These are phyloP conservation scores for Podospora anserina DNA, from an alignment of 495 filamentous ascomycete genomes.

Conservation along the genomic window DNA sequence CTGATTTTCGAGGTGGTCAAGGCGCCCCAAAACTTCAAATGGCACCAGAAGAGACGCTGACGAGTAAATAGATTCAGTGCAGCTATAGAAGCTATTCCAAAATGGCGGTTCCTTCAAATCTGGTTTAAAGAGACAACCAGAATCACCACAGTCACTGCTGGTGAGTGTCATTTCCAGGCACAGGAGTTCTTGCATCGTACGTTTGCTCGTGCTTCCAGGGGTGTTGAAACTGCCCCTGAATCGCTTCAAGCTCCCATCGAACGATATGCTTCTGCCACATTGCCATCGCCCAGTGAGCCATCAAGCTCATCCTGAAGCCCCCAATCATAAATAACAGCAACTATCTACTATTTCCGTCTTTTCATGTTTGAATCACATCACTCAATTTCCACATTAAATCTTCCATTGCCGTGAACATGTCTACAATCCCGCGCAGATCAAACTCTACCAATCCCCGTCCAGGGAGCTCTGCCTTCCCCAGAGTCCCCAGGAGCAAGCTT, in stretches of 20 bases:
- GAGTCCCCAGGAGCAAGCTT: conserved; percentile 9
- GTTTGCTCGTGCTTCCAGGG: conserved; percentile 16
- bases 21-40: neutral
- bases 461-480: conserved; percentile 23
- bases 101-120: neutral
- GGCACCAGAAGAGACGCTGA: neutral
- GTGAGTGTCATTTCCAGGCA: too few species aligned
- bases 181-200: conserved; percentile 11
- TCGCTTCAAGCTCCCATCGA: conserved; percentile 15
- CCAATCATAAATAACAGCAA: too few species aligned
- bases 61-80: neutral
- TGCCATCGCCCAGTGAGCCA: neutral
- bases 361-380: neutral
- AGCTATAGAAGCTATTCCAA: neutral
- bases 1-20: neutral
- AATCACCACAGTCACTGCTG: neutral
- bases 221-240: conserved; percentile 24
- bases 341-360: too few species aligned
- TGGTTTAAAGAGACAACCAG: neutral
- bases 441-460: conserved; percentile 29
- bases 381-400: neutral
- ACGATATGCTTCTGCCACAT: conserved; percentile 5
- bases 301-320: neutral
- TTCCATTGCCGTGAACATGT: neutral
- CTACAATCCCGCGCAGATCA: conserved; percentile 13